Base-by-base conservation (phyloP, 805 yeast species). In the Candida fluviatilis region DNA sequence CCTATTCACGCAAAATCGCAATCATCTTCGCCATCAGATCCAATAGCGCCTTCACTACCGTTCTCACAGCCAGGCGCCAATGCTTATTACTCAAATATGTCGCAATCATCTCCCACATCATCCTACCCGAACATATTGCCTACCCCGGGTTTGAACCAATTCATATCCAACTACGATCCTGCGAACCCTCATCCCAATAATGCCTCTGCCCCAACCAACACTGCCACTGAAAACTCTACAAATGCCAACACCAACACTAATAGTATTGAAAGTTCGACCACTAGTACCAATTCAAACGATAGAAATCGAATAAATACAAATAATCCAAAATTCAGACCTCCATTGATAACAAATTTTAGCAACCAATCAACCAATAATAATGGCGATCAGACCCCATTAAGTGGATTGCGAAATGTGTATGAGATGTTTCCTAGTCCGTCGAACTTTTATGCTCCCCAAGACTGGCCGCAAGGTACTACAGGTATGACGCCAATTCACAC, bases 381-480 rank as follows among this genome's bases (percentile, higher is more conserved):
- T 18, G 66, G 82, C 10, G 88, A 82, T 28, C 88, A 82, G 43
- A 80, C 89, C 0, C 87, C 90, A 3, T 58, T 83, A 2, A 82
- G 83, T 5, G 81, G 79, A 0, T 62, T 85, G 17, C 90, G 84
- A 36, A 85, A 80, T 49, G 78, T 84, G 30, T 73, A 73, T 41
- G 95, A 85, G 49, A 66, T 82, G 54, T 78, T 86, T 50, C 90
- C 89, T 21, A 83, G 91, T 4, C 96, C 96, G 0, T 75, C 80
- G n/a, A 83, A 76, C 45, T 79, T 80, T 48, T 85, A 83, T 50
- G 75, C 80, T 5, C 70, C 77, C 2, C 73, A 65, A 34, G 73
- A 68, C 35, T 68, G 73, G 73, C 63, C 64, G 31, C 48, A 46
- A 8, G 42, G 54, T 4, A 49, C 55, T 19, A 53, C 66, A 12